These are phyloP conservation scores for Rhynchospora tenuis DNA, from an alignment of 176 grass and related monocot genomes.

Conservation along the genomic window DNA sequence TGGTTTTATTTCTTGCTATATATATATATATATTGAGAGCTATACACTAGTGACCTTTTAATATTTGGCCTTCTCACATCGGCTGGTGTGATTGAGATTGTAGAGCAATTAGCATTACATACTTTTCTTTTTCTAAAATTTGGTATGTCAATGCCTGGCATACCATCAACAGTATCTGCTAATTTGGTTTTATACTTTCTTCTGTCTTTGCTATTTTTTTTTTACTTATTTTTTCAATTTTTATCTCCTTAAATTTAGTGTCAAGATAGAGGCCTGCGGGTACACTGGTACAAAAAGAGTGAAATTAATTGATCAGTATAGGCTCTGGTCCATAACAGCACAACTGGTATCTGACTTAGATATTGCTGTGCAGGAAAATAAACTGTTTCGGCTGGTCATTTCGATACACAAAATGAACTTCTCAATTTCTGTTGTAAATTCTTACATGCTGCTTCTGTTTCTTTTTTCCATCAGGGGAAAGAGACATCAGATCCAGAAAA, in stretches of 20 bases:
- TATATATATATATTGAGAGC: background rate
- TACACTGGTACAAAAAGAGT: background rate
- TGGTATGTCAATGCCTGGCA: background rate
- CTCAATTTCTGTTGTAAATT: background rate
- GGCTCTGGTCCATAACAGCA: background rate
- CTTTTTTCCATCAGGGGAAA: constrained; percentile 59
- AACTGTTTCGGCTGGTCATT: background rate
- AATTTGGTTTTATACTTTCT: background rate
- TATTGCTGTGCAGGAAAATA: background rate
- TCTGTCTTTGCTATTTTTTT: background rate
- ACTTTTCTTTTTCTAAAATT: background rate
- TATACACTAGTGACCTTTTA: background rate
- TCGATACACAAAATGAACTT: background rate
- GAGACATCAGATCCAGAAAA: constrained; percentile 88
- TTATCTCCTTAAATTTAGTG: background rate
- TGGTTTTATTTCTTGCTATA: background rate
- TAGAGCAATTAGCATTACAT: background rate
- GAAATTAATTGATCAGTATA: background rate
- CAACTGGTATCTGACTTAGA: background rate
- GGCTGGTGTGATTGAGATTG: background rate
- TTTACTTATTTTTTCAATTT: background rate
- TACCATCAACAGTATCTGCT: background rate
- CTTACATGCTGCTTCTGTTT: background rate
- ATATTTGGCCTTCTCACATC: background rate
- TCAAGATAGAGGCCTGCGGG: background rate